Conservation (phyloP, 805 yeast genomes). For the Wickerhamiella vanderwaltii region DNA sequence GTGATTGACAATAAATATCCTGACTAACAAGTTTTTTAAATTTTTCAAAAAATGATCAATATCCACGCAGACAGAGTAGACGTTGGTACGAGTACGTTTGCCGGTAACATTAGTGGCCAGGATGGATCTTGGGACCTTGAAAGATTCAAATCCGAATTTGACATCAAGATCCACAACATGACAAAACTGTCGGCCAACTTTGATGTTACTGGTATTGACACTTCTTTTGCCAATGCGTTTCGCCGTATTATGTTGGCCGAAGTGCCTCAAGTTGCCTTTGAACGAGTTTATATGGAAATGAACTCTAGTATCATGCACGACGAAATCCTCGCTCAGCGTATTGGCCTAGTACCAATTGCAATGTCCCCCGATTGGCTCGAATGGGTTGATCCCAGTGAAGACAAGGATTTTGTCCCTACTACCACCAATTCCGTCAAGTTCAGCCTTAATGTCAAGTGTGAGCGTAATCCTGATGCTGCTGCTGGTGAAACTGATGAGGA, state of each 20-base stretch:
- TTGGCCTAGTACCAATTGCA: constrained; percentile 82
- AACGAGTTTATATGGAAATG: constrained; percentile 77
- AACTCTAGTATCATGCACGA: constrained; percentile 96
- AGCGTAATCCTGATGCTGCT: constrained; percentile 74
- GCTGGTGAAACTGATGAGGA: constrained; percentile 69
- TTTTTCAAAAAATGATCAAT: constrained; percentile 19
- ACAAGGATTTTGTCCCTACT: constrained; percentile 11
- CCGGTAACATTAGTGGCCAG: constrained; percentile 59
- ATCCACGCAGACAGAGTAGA: constrained; percentile 21
- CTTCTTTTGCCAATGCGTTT: constrained; percentile 91
- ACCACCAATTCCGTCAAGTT: constrained; percentile 84
- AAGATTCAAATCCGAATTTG: constrained; percentile 55
- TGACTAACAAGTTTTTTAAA: constrained; percentile 1
- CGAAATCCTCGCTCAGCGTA: constrained; percentile 90
- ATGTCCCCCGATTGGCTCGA: constrained; percentile 80
- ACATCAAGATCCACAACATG: constrained; percentile 51
- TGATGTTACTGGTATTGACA: constrained; percentile 75
- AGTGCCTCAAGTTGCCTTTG: constrained; percentile 93
- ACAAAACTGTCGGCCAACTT: constrained; percentile 59
- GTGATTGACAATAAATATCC: too few species aligned
- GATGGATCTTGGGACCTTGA: constrained; percentile 76
- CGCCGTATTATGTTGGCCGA: constrained; percentile 95
- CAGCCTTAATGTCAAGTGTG: constrained; percentile 68
- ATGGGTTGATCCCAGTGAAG: constrained; percentile 42
- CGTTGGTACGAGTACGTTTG: constrained; percentile 63